Percentiles rank a stretch among this genome's conserved stretches.
Conservation (phyloP, 495 filamentous ascomycete genomes). For the Rhizodiscina lignyota region DNA sequence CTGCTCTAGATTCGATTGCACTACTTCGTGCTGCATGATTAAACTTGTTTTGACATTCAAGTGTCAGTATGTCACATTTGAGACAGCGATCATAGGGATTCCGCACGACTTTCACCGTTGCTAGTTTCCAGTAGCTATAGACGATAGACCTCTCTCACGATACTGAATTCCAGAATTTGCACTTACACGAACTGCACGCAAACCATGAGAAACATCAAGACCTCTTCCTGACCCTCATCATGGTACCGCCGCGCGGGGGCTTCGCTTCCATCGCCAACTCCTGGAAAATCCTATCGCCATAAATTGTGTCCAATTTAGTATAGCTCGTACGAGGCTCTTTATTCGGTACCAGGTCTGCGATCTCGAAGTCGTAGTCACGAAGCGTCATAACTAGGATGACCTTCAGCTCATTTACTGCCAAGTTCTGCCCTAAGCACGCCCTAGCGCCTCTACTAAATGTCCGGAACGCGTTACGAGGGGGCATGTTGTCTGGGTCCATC, state of each 20-base stretch:
- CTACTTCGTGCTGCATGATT: no score
- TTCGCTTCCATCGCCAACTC: conserved; percentile 9
- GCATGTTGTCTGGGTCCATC: neutral
- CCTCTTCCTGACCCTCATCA: conserved; percentile 7
- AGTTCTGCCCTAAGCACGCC: conserved; percentile 7
- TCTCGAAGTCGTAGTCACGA: conserved; percentile 10
- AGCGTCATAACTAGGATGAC: conserved; percentile 6
- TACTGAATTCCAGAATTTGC: no score
- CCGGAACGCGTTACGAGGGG: conserved; percentile 1
- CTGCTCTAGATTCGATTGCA: no score
- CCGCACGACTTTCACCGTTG: no score
- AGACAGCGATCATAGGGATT: no score
- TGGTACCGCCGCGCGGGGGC: conserved; percentile 7
- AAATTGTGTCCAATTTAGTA: conserved; percentile 6
- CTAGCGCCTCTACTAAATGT: conserved; percentile 8
- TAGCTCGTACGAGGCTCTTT: conserved; percentile 2
- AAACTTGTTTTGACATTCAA: no score
- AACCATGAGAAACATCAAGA: no score
- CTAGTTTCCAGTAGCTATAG: no score
- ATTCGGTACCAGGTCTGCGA: conserved; percentile 5
- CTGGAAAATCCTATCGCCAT: conserved; percentile 9
- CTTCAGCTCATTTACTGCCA: conserved; percentile 10
- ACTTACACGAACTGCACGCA: no score
- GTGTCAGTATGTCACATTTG: no score
- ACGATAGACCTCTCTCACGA: no score